Percentiles rank a stretch among this genome's conserved stretches.
These are phyloP conservation scores for Geranium brycei DNA, from an alignment of 345 rosid genomes.

Conservation along the genomic window DNA sequence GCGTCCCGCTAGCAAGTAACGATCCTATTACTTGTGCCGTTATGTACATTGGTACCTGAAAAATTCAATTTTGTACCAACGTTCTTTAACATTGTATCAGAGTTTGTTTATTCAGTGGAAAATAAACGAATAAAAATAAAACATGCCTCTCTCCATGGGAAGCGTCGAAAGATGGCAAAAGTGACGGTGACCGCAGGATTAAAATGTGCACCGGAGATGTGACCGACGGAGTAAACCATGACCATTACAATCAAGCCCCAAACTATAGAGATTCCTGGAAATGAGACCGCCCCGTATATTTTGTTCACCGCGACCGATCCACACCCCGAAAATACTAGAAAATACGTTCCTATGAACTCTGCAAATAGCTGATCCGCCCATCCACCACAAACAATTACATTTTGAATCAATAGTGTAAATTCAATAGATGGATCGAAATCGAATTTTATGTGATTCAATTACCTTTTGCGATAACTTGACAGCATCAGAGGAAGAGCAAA, in stretches of 20 bases:
- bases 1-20: slow-evolving; percentile 31
- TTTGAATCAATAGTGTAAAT: no score
- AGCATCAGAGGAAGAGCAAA: slow-evolving; percentile 12
- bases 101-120: neutral
- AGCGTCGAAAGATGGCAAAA: slow-evolving; percentile 38
- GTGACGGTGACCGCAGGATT: slow-evolving; percentile 65
- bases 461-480: slow-evolving; percentile 17
- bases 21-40: slow-evolving; percentile 34
- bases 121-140: neutral
- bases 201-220: slow-evolving; percentile 78
- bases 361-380: slow-evolving; percentile 34
- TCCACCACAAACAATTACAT: no score
- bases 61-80: neutral
- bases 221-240: slow-evolving; percentile 56
- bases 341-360: slow-evolving; percentile 58
- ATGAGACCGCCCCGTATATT: slow-evolving; percentile 42
- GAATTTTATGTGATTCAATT: neutral
- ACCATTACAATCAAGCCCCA: slow-evolving; percentile 76
- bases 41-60: slow-evolving; percentile 35
- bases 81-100: neutral
- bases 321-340: slow-evolving; percentile 62
- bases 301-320: slow-evolving; percentile 52
- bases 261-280: slow-evolving; percentile 50
- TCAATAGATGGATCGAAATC: no score
- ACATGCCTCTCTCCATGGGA: slow-evolving; percentile 38